Evolutionary conservation across 768 basidiomycete species (phyloP), one percentile per base, ranked within the genome.

Genomic region (Boletus rubropictus): DNA sequence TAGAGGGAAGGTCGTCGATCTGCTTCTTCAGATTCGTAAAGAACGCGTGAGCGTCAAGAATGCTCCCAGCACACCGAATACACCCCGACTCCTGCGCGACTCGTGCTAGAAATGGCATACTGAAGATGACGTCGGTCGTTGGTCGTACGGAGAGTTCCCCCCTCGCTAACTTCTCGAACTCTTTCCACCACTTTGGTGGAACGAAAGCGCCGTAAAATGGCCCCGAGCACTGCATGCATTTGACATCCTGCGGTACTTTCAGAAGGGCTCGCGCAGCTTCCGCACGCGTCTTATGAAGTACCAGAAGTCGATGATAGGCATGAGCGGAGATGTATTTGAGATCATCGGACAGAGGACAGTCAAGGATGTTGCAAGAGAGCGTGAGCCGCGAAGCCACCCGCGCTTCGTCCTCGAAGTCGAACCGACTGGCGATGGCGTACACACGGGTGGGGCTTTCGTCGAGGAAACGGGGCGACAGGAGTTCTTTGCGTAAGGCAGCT

Each of bases 201-300:
- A 69, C 68, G 48, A 77, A 68, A 41, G 72, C 66, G 2, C 72
- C 66, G 63, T 69, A 70, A 46, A 60, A 63, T 12, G 66, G 58
- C 61, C 79, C 78, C 33, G 82, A 86, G 55, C 84, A 88, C 50
- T 82, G 78, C 68, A 80, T 75, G 64, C 86, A 87, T 62, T 79
- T 79, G 53, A 83, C 57, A 28, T 76, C 71, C 3, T 72, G 69
- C 0, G 76, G 67, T 17, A 69, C 59, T 48, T 69, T 65, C 7
- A 86, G 61, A 33, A 81, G 61, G 11, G 68, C 69, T 25, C 70
- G 64, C 2, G 81, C 80, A 2, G 75, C 73, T 7, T 65, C 60
- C 1, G 73, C 70, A 7, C 85, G 80, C 11, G 66, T 66, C 22
- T 72, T 74, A 55, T 86, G 83, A 21, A 86, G 73, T 12, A 74